These are phyloP conservation scores for Effrenium voratum DNA, from an alignment of 73 alveolate genomes.

Conservation along the genomic window DNA sequence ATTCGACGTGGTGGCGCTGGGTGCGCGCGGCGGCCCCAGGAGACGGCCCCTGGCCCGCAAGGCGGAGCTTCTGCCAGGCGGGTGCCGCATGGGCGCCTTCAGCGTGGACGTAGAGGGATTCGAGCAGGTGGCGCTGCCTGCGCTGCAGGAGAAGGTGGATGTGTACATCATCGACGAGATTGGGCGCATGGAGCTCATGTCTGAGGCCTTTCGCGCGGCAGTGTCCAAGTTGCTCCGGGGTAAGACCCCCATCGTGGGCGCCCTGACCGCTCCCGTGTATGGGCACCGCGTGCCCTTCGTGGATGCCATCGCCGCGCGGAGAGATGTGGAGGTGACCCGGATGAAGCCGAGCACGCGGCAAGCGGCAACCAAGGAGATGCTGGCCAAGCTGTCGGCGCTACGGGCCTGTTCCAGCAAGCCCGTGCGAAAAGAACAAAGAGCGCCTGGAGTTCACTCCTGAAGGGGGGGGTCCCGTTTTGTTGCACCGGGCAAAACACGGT, in stretches of 20 bases:
- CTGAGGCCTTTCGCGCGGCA: conserved; percentile 43
- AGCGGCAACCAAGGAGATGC: no score
- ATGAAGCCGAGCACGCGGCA: no score
- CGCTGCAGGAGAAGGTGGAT: conserved; percentile 26
- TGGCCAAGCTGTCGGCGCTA: no score
- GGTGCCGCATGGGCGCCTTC: conserved; percentile 15
- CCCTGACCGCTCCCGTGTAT: conserved; percentile 50
- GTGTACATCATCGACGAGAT: conserved; percentile 45
- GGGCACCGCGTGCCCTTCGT: conserved; percentile 60
- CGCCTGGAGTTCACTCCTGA: no score
- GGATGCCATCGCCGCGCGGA: neutral
- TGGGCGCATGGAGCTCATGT: no score
- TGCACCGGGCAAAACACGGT: no score
- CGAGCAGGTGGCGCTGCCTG: conserved; percentile 23
- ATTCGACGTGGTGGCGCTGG: conserved; percentile 33
- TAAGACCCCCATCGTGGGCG: conserved; percentile 5
- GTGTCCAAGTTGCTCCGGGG: conserved; percentile 13
- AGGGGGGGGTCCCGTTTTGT: no score
- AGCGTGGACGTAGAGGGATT: neutral
- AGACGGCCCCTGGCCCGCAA: neutral
- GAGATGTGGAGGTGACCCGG: neutral
- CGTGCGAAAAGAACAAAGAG: no score
- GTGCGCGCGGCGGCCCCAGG: neutral
- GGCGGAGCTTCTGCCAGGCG: neutral
- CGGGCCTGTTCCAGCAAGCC: no score